Conservation (phyloP, 345 rosid species). For the Bruguiera gymnorhiza region DNA sequence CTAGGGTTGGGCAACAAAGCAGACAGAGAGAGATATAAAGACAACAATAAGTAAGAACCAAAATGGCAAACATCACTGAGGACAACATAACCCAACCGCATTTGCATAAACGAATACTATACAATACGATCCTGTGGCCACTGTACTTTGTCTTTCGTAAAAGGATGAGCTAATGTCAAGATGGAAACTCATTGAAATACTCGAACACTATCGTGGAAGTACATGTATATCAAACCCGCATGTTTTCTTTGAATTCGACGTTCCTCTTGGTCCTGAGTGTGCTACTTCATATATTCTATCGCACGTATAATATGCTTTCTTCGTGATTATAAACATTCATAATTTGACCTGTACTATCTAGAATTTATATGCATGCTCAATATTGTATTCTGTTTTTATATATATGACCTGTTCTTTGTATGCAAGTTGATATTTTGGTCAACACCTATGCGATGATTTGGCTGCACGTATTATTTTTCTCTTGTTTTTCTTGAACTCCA, state of each 20-base stretch:
- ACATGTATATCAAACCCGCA: no score
- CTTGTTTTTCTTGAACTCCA: conserved; percentile 30
- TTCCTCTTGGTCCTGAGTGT: background rate
- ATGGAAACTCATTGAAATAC: conserved; percentile 8
- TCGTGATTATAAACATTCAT: no score
- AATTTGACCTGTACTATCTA: no score
- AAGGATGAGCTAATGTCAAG: conserved; percentile 5
- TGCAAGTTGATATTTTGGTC: conserved; percentile 29
- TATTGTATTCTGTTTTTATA: conserved; percentile 4
- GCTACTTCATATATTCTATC: background rate
- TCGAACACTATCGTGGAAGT: background rate
- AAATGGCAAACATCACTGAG: background rate
- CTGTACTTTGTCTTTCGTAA: no score
- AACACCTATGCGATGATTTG: conserved; percentile 30
- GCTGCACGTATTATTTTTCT: background rate
- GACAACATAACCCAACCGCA: background rate
- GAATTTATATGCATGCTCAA: conserved; percentile 1
- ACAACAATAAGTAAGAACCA: background rate
- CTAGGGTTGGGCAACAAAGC: background rate
- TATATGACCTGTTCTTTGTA: background rate
- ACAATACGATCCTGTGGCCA: background rate
- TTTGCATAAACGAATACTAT: background rate
- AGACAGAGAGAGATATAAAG: background rate
- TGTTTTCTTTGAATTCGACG: no score
- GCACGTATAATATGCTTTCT: background rate